phyloP scores from a whole-genome alignment of 164 flowering plant species.

The Echeveria elegans region DNA sequence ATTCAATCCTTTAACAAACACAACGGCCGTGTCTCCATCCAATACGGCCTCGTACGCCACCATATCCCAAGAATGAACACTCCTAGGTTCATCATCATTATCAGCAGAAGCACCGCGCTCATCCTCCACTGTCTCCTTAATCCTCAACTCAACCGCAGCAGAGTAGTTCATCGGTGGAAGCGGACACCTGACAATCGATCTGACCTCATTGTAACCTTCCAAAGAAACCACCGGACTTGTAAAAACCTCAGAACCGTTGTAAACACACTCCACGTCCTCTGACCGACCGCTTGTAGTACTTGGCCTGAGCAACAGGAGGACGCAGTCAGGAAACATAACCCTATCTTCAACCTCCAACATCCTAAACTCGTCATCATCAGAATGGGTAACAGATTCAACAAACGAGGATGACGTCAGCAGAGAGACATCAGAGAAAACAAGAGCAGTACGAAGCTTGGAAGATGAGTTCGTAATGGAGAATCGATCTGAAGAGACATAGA shows the following conservation, averaged over 20 bases:
- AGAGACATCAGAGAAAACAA: conserved; percentile 21
- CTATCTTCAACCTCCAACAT: conserved; percentile 33
- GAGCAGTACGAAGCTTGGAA: conserved; percentile 4
- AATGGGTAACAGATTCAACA: conserved; percentile 15
- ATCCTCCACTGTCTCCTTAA: conserved; percentile 3
- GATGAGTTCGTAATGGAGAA: background rate
- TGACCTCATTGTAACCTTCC: conserved; percentile 40
- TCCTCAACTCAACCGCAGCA: conserved; percentile 25
- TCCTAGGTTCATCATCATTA: conserved; percentile 9
- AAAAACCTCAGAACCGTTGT: conserved; percentile 9
- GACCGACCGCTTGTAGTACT: too few relatives aligned
- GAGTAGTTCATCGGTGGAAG: conserved; percentile 47
- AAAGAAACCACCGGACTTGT: conserved; percentile 31
- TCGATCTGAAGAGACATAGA: background rate
- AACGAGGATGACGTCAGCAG: conserved; percentile 19
- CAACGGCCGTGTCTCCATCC: conserved; percentile 48
- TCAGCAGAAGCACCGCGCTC: background rate
- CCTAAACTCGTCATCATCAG: background rate
- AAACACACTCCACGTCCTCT: conserved; percentile 31
- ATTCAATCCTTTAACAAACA: conserved; percentile 82
- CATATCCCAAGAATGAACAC: conserved; percentile 49
- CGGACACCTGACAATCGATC: conserved; percentile 58
- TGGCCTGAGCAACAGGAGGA: conserved; percentile 30
- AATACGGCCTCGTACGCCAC: conserved; percentile 56
- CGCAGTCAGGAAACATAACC: conserved; percentile 71